phyloP scores from a whole-genome alignment of 768 basidiomycete genomes.

The Gelatoporia subvermispora region DNA sequence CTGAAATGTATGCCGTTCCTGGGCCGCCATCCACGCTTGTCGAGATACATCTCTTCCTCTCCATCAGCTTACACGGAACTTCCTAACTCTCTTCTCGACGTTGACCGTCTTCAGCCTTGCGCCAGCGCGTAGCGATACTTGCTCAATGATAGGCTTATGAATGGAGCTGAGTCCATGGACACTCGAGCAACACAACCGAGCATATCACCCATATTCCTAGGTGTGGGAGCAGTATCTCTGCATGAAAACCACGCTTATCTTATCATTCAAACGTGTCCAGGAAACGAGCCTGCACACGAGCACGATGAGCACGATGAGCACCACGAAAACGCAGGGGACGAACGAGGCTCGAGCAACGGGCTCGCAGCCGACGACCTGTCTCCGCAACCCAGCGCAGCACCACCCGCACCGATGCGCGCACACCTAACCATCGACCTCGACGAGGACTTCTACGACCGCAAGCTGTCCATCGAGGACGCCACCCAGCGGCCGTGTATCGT shows the following conservation, averaged over 20 bases:
- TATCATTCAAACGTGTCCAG: conserved; percentile 2
- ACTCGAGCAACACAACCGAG: not conserved
- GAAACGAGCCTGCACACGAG: not conserved
- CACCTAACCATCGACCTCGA: conserved; percentile 15
- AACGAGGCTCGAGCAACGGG: not conserved
- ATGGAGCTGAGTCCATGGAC: not conserved
- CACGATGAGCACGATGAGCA: not conserved
- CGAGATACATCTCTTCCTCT: too few species aligned
- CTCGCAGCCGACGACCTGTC: not conserved
- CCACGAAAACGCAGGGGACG: too few species aligned
- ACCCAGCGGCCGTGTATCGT: conserved; percentile 28
- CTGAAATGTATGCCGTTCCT: too few species aligned
- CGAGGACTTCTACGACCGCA: conserved; percentile 14
- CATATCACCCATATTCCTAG: not conserved
- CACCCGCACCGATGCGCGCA: conserved; percentile 3
- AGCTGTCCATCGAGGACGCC: conserved; percentile 19
- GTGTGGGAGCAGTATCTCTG: too few species aligned
- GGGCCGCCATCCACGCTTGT: too few species aligned
- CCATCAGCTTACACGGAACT: too few species aligned
- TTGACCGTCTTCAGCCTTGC: too few species aligned
- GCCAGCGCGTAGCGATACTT: too few species aligned
- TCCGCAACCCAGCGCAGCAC: not conserved
- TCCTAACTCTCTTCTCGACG: too few species aligned
- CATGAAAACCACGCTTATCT: not conserved
- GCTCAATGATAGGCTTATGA: too few species aligned